These are phyloP conservation scores for Diplodia scrobiculata DNA, from an alignment of 2,329 filamentous ascomycete genomes.

Conservation along the genomic window DNA sequence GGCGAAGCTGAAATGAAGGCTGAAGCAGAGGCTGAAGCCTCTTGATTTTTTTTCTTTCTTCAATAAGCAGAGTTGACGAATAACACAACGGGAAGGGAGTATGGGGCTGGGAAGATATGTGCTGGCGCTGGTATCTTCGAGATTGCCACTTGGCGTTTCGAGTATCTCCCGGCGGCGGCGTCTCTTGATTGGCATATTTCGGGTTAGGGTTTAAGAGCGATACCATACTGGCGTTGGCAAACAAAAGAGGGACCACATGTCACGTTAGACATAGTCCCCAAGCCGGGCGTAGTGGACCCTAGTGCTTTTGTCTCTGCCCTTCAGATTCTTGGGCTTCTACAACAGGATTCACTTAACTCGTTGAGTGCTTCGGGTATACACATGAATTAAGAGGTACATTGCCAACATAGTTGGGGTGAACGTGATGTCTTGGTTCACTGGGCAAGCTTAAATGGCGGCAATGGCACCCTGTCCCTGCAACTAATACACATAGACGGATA, in stretches of 20 bases:
- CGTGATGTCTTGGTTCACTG: background rate
- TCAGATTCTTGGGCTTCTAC: background rate
- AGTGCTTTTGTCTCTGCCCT: background rate
- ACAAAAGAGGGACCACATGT: background rate
- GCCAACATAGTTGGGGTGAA: background rate
- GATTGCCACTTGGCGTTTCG: background rate
- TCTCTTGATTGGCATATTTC: conserved; percentile 1
- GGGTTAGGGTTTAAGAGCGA: conserved; percentile 13
- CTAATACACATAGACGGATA: background rate
- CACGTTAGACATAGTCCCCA: background rate
- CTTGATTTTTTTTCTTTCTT: background rate
- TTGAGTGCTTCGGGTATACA: background rate
- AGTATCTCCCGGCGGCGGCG: background rate
- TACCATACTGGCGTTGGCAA: conserved; percentile 24
- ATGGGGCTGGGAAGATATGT: conserved; percentile 9
- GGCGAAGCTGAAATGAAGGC: conserved; percentile 1
- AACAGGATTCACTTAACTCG: background rate
- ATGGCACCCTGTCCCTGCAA: background rate
- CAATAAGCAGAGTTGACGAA: background rate
- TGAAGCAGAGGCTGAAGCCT: conserved; percentile 1
- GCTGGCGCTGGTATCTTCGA: background rate
- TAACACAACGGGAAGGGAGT: background rate
- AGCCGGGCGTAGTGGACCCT: conserved; percentile 10
- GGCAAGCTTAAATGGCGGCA: background rate
- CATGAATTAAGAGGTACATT: background rate